These are phyloP conservation scores for Candida jianshihensis DNA, from an alignment of 805 yeast genomes.

Conservation along the genomic window DNA sequence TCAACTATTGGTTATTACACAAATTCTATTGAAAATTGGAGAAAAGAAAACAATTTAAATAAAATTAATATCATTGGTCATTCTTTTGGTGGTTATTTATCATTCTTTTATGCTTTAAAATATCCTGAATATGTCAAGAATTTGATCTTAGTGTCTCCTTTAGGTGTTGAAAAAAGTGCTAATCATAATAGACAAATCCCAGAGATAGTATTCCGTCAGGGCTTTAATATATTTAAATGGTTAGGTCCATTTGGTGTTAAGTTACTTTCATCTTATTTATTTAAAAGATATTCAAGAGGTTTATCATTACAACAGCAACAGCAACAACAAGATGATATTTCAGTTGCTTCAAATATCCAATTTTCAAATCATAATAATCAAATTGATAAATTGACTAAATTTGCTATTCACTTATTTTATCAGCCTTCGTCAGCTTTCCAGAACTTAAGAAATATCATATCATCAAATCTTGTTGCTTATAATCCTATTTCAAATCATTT, in stretches of 20 bases:
- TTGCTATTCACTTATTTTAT: conserved; percentile 14
- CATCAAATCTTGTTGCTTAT: conserved; percentile 41
- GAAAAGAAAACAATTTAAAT: conserved; percentile 38
- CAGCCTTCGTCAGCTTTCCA: conserved; percentile 16
- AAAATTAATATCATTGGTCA: conserved; percentile 65
- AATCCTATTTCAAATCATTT: conserved; percentile 61
- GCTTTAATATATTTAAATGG: conserved; percentile 42
- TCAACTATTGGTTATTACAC: conserved; percentile 44
- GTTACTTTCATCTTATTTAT: conserved; percentile 26
- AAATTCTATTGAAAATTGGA: conserved; percentile 60
- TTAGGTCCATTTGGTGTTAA: conserved; percentile 36
- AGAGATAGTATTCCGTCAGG: conserved; percentile 24
- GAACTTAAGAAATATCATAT: conserved; percentile 12
- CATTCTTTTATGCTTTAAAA: conserved; percentile 53
- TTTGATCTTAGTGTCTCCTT: conserved; percentile 63
- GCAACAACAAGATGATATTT: too few species aligned
- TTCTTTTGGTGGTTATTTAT: conserved; percentile 73
- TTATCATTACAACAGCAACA: too few species aligned
- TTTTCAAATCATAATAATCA: too few species aligned
- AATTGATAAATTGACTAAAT: too few species aligned
- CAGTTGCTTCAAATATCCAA: too few species aligned
- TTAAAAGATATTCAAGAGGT: conserved; percentile 23
- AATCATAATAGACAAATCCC: too few species aligned
- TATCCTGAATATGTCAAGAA: conserved; percentile 49
- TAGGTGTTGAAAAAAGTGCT: conserved; percentile 78